Evolutionary conservation across 768 basidiomycete genomes (phyloP), one percentile per base, ranked within the genome.

Genomic region (Leccinum disarticulatum): DNA sequence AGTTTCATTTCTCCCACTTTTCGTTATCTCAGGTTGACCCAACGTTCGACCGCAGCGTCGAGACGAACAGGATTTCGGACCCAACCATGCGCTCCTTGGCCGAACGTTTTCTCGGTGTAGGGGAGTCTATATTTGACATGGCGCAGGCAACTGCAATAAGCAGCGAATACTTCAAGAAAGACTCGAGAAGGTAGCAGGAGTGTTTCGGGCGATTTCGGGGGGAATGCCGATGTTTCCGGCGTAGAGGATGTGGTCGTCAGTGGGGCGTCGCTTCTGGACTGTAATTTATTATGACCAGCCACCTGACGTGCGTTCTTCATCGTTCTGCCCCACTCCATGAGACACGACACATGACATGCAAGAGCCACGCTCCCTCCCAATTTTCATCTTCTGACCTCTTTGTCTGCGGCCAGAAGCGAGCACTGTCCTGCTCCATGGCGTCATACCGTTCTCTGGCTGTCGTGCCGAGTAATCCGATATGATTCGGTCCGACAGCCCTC

Each of bases 61-160:
- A 93, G 66, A 84, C 90, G 17, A 77, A 80, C 48, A 67, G 75
- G 10, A 88, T 98, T 61, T 77, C 90, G 41, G 93, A 98, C 68
- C 81, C 88, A 2, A 94, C 90, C 9, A 61, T 87, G 14, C 88
- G 90, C 53, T 83, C 85, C 17, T 74, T 92, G 10, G 87, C 91
- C 3, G 91, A 97, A 66, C 84, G 81, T 59, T 95, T 93, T 70
- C 80, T 98, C 54, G 85, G 87, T 36, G 78, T 94, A 27, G 96
- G 96, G 54, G 96, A 98, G 75, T 86, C 88, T 4, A 74, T 96
- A 35, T 98, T 96, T 76, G 91, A 93, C 69, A 82, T 94, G 73
- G 77, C 89, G 36, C 88, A 94, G 67, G 87, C 85, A 11, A 86
- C 87, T 3, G 92, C 87, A n/a, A 91, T 97, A 62, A 93, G 90